Evolutionary conservation across 1,139 yeast species (phyloP), one percentile per base, ranked within the genome.

Genomic region (Lodderomyces parapsilosis): DNA sequence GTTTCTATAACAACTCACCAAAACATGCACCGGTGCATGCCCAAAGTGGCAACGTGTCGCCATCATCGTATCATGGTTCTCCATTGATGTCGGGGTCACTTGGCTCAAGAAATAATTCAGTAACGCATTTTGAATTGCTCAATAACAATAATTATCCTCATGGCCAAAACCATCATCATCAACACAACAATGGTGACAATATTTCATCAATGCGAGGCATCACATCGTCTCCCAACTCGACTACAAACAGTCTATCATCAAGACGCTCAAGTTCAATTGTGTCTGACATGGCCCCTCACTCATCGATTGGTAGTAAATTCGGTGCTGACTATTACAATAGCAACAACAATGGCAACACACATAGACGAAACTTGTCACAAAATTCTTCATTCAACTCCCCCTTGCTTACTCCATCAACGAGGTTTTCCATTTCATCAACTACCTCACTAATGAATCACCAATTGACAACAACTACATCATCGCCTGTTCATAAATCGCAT

Each of bases 191-290:
- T 15, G 19, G 19, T 13, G 17, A 15, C 6, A 30, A 13, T 10
- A 28, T 7, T 10, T 4, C 19, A 2, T 6, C 19, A 14, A n/a
- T 17, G 10, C 14, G 19, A 11, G 33, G 33, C 8, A 6, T 30
- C 10, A 14, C 33, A 15, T 30, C 33, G 5, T 30, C 33, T n/a
- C 33, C 33, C 42, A 35, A 20, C 18, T 49, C 56, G 19, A 61
- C 71, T 9, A 13, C 34, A 4, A 56, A 58, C 25, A 59, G 58
- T 42, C 55, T 54, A 40, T 55, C 65, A 1, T 58, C 63, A 7
- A 47, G 64, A 30, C 59, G 74, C 50, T 59, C 73, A 37, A 66
- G 71, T 28, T 65, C 71, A 6, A 61, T 66, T 35, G 71, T 73
- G 6, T 72, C 73, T 1, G 75, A 70, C 42, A 30, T 30, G 33